Evolutionary conservation across 2,329 filamentous ascomycete genomes (phyloP), one percentile per base, ranked within the genome.

Genomic region (Sarocladium brachiariae): DNA sequence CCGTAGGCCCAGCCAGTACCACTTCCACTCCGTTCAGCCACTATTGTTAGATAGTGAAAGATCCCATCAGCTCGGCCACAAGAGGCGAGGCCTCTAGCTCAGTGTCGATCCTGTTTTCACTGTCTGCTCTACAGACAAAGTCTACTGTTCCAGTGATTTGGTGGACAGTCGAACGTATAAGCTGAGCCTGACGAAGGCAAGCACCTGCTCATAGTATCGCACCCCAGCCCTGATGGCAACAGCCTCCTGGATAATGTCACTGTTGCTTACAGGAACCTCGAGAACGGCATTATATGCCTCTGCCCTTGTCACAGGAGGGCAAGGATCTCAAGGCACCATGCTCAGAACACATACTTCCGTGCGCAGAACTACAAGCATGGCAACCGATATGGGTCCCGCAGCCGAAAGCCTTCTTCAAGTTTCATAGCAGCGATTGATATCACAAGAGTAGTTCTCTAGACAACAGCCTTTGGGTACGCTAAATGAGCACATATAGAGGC

Each of bases 371-470:
- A 54, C 75, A 78, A 33, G 60, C 59, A 51, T 69, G 70, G 51
- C 68, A 75, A 5, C 69, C 69, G 3, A 57, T 54, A 3, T 45
- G 27, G 51, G 66, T 57, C 56, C 65, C 49, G 60, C 72, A 69
- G 70, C 67, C 5, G 67, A 65, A 11, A 71, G 66, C 11, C 66
- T 69, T 33, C 64, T 69, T 0, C 72, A 72, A 4, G 73, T 74
- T 11, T 71, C 71, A 56, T 69, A 70, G 53, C 75, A 78, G 31
- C 71, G 73, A 30, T 71, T 64, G 39, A 63, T 65, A 2, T 64
- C 74, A 59, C 77, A 81, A 3, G 64, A 63, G 56, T 77, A 80
- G 34, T 66, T 60, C 4, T 68, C 59, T 1, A 75, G 74, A 52
- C 75, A 78, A 51, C 75, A 77, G 30, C 69, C 71, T 30, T 75